phyloP scores from a whole-genome alignment of 1,284 basidiomycete species.

The Caloboletus firmus region DNA sequence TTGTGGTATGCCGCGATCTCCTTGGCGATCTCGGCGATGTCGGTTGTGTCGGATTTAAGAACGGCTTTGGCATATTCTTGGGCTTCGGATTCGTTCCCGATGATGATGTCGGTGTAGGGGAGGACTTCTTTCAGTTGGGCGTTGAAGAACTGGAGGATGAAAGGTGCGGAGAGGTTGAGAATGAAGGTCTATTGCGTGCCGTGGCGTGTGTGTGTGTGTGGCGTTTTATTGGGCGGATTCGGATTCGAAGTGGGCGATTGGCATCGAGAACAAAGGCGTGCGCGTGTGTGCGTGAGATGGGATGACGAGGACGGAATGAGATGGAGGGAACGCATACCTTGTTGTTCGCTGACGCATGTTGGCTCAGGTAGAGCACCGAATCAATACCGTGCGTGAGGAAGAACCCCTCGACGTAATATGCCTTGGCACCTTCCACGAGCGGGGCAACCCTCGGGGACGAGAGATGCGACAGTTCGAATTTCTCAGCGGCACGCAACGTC shows the following conservation, averaged over 20 bases:
- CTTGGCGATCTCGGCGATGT: constrained; percentile 70
- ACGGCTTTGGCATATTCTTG: constrained; percentile 80
- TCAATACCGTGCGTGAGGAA: constrained; percentile 94
- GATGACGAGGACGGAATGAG: neutral
- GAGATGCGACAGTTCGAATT: constrained; percentile 82
- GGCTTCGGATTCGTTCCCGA: constrained; percentile 96
- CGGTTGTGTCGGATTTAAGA: constrained; percentile 55
- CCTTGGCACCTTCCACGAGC: constrained; percentile 78
- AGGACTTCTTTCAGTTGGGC: constrained; percentile 78
- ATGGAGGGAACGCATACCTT: constrained; percentile 54
- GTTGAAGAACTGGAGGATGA: constrained; percentile 95
- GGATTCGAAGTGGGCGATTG: neutral
- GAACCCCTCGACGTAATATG: constrained; percentile 96
- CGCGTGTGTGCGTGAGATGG: neutral
- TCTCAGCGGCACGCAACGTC: constrained; percentile 87
- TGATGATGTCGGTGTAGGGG: constrained; percentile 82
- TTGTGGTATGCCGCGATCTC: constrained; percentile 72
- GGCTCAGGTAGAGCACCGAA: constrained; percentile 74
- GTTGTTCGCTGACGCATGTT: constrained; percentile 74
- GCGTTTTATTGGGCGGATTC: no score
- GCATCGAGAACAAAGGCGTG: neutral
- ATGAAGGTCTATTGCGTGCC: constrained; percentile 63
- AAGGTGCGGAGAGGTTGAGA: constrained; percentile 96
- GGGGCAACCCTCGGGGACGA: constrained; percentile 75
- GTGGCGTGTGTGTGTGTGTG: neutral